A percentile compares a stretch with the other conserved stretches of the same genome.
phyloP scores from a whole-genome alignment of 2,329 filamentous ascomycete species.

The Fusarium sp. region DNA sequence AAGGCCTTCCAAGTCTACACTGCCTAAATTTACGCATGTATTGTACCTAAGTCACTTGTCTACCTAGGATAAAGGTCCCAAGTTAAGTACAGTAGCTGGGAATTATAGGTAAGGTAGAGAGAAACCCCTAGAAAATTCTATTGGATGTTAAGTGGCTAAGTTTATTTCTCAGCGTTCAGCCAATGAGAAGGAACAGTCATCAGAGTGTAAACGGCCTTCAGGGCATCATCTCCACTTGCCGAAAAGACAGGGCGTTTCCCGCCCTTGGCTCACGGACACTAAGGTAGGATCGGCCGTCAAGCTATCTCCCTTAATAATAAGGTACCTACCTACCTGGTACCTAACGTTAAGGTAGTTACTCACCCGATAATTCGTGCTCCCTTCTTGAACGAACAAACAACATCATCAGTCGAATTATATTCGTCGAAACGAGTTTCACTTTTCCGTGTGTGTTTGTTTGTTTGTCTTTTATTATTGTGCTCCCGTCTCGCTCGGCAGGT shows the following conservation, averaged over 20 bases:
- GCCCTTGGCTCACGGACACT: background rate
- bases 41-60: background rate
- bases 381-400: conserved; percentile 4
- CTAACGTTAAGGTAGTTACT: background rate
- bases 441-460: conserved; percentile 30
- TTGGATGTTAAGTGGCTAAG: background rate
- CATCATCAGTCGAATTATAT: background rate
- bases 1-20: background rate
- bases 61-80: background rate
- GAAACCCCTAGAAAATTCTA: conserved; percentile 14
- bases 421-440: conserved; percentile 7
- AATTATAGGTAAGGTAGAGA: background rate
- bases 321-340: background rate
- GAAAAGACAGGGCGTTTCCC: conserved; percentile 9
- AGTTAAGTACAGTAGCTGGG: conserved; percentile 8
- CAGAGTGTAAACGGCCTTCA: conserved; percentile 3
- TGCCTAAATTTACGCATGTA: background rate
- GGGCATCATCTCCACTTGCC: conserved; percentile 24
- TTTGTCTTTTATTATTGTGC: background rate
- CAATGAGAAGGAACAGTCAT: conserved; percentile 10
- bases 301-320: conserved; percentile 18
- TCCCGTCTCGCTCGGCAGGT: conserved; percentile 11
- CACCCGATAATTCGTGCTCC: background rate
- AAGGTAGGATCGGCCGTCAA: background rate
- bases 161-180: background rate